phyloP scores from a whole-genome alignment of 768 basidiomycete genomes.

The Leccinum subtestaceum region DNA sequence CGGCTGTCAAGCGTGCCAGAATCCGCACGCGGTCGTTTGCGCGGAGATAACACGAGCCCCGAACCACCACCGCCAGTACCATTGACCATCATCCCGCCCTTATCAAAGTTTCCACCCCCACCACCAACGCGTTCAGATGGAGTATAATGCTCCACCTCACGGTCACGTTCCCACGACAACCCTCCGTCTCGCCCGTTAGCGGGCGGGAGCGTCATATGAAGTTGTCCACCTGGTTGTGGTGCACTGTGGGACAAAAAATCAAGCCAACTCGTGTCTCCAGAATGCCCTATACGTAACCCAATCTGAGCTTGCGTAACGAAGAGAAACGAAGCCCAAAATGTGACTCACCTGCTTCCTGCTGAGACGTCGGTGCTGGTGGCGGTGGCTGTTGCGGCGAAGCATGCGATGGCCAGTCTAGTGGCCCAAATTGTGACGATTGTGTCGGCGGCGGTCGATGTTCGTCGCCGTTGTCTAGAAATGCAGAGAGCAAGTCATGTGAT shows the following conservation, averaged over 20 bases:
- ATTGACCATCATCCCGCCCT: not conserved
- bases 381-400: constrained; percentile 23
- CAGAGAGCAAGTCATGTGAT: constrained; percentile 28
- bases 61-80: constrained; percentile 5
- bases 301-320: constrained; percentile 1
- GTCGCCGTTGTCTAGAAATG: constrained; percentile 30
- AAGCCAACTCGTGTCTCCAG: constrained; percentile 33
- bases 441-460: constrained; percentile 25
- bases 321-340: not conserved
- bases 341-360: constrained; percentile 26
- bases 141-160: constrained; percentile 28
- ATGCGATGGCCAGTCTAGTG: constrained; percentile 37
- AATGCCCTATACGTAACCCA: constrained; percentile 14
- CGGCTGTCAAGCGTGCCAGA: constrained; percentile 19
- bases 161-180: constrained; percentile 33
- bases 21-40: constrained; percentile 29
- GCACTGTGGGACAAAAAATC: constrained; percentile 31
- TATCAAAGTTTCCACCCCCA: constrained; percentile 8
- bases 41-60: constrained; percentile 21
- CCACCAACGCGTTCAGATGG: constrained; percentile 28
- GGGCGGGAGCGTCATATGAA: constrained; percentile 30
- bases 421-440: constrained; percentile 23
- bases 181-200: constrained; percentile 22
- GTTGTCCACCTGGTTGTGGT: constrained; percentile 23
- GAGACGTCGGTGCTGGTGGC: constrained; percentile 13